These are phyloP conservation scores for Polytrichum formosum DNA, from an alignment of 225 moss, liverwort and hornwort genomes.

Conservation along the genomic window DNA sequence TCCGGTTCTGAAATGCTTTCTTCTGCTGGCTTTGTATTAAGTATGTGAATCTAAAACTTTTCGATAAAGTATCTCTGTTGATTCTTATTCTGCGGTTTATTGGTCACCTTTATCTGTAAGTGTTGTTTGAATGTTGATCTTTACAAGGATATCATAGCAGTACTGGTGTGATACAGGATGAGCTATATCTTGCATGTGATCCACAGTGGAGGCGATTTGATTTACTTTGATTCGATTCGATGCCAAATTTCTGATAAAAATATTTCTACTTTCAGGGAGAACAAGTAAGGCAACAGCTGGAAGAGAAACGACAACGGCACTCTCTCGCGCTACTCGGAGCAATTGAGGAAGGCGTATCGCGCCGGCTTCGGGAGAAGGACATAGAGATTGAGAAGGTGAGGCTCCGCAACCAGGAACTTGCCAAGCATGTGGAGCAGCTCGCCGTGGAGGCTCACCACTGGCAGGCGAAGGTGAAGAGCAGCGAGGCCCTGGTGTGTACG, in stretches of 20 bases:
- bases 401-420: slow-evolving; percentile 44
- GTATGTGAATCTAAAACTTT: too few relatives aligned
- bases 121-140: not conserved
- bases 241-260: not conserved
- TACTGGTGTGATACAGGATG: too few relatives aligned
- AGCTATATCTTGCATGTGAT: not conserved
- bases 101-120: not conserved
- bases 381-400: slow-evolving; percentile 47
- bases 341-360: slow-evolving; percentile 42
- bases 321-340: slow-evolving; percentile 41
- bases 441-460: slow-evolving; percentile 46
- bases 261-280: slow-evolving; percentile 25
- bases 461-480: slow-evolving; percentile 38
- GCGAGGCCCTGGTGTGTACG: slow-evolving; percentile 32
- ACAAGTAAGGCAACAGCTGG: slow-evolving; percentile 49
- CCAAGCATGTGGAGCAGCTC: slow-evolving; percentile 45
- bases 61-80: too few relatives aligned
- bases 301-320: slow-evolving; percentile 53
- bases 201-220: not conserved
- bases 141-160: not conserved
- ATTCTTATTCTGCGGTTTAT: too few relatives aligned
- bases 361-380: slow-evolving; percentile 51
- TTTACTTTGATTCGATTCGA: not conserved
- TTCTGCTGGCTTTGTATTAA: not conserved
- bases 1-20: too few relatives aligned